These are phyloP conservation scores for Metschnikowia gelsemii DNA, from an alignment of 805 yeast genomes.

Conservation along the genomic window DNA sequence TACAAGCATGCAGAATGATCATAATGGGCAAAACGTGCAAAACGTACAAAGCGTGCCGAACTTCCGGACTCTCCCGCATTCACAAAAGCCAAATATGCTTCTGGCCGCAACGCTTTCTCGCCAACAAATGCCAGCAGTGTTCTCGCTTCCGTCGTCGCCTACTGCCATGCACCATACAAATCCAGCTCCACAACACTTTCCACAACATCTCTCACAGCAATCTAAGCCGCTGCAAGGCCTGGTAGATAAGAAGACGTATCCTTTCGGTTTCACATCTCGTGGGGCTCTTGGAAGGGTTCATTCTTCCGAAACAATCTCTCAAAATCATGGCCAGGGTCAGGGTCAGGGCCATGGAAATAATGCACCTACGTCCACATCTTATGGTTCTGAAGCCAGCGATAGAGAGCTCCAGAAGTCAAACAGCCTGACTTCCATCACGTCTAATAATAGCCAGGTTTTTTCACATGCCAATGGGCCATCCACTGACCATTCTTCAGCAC, in stretches of 20 bases:
- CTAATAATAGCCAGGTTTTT: conserved; percentile 25
- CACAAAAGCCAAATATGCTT: background rate
- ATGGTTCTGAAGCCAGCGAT: background rate
- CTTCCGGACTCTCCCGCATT: background rate
- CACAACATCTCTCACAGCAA: no score
- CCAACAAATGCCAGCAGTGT: conserved; percentile 23
- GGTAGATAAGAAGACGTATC: conserved; percentile 2
- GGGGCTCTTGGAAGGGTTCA: background rate
- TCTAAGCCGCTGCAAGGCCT: background rate
- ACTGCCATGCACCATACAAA: conserved; percentile 16
- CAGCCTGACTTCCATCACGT: conserved; percentile 29
- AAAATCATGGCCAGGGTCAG: background rate
- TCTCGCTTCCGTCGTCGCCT: conserved; percentile 34
- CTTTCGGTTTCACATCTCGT: conserved; percentile 1
- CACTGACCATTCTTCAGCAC: conserved; percentile 28
- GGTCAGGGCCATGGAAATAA: background rate
- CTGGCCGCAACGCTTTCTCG: conserved; percentile 3
- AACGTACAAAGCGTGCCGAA: conserved; percentile 11
- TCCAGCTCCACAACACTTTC: background rate
- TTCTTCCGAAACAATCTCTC: background rate
- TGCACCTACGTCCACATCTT: background rate
- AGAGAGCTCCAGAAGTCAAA: conserved; percentile 24
- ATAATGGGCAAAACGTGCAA: background rate
- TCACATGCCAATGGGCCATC: conserved; percentile 26
- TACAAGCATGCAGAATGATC: background rate